These are phyloP conservation scores for Phytophthora foliorum DNA, from an alignment of 352 stramenopile genomes.

Conservation along the genomic window DNA sequence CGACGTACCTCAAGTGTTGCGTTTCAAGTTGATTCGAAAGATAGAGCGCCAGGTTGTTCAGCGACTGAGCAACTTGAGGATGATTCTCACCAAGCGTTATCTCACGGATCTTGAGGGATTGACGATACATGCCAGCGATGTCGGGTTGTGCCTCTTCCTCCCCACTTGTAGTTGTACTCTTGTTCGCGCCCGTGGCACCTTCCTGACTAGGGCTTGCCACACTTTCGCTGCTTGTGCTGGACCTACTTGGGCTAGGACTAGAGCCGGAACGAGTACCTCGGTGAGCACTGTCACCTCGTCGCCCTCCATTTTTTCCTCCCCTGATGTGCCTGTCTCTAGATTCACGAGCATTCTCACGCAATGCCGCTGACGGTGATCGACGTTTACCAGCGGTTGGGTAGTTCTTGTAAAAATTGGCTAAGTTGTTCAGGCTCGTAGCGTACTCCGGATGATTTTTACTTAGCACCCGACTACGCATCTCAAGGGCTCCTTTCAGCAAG, in stretches of 20 bases:
- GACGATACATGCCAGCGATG: conserved; percentile 79
- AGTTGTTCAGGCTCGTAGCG: conserved; percentile 85
- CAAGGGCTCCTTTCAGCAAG: conserved; percentile 72
- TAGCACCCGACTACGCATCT: conserved; percentile 79
- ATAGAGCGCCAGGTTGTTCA: conserved; percentile 86
- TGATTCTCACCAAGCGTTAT: conserved; percentile 70
- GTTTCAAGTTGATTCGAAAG: conserved; percentile 73
- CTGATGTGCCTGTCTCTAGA: conserved; percentile 20
- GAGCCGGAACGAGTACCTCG: conserved; percentile 22
- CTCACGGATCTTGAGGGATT: conserved; percentile 82
- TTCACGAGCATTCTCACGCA: conserved; percentile 33
- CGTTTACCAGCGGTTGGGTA: conserved; percentile 50
- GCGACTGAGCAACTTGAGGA: conserved; percentile 79
- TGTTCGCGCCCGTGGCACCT: background rate
- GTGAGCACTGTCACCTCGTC: conserved; percentile 12
- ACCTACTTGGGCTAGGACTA: conserved; percentile 41
- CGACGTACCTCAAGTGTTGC: conserved; percentile 57
- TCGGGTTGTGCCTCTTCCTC: conserved; percentile 48
- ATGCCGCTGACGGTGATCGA: conserved; percentile 34
- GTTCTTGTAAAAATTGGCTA: conserved; percentile 90
- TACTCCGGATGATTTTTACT: conserved; percentile 83
- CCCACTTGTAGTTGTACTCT: background rate
- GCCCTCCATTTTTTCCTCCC: conserved; percentile 26
- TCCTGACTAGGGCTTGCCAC: conserved; percentile 24
- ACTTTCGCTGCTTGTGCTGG: conserved; percentile 47